phyloP scores from a whole-genome alignment of 768 basidiomycete genomes.

The Daedaleopsis nitida region DNA sequence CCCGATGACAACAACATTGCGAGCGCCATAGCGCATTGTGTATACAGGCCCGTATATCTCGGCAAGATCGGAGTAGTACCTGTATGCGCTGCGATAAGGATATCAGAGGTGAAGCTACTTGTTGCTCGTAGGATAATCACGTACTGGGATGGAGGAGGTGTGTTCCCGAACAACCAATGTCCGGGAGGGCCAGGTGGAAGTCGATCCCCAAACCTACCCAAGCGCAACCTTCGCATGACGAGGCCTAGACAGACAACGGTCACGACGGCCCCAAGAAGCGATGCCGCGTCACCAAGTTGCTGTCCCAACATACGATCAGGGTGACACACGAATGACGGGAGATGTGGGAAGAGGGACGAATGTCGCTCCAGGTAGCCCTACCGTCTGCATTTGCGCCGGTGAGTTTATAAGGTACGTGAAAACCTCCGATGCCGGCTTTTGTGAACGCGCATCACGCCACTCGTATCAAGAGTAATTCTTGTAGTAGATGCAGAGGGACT shows the following conservation, averaged over 20 bases:
- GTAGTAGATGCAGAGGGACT: too few species aligned
- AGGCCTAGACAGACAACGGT: not conserved
- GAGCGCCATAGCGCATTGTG: constrained; percentile 52
- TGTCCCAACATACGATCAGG: not conserved
- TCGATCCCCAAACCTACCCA: not conserved
- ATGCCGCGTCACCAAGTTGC: not conserved
- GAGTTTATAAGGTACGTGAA: too few species aligned
- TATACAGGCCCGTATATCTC: constrained; percentile 64
- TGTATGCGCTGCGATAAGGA: constrained; percentile 4
- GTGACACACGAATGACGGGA: too few species aligned
- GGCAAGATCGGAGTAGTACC: constrained; percentile 49
- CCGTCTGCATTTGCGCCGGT: too few species aligned
- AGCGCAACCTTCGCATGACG: not conserved
- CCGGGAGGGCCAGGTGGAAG: constrained; percentile 24
- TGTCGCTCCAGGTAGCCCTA: too few species aligned
- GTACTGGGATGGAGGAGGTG: constrained; percentile 13
- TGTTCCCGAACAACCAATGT: constrained; percentile 24
- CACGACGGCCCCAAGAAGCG: not conserved
- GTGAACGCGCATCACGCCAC: too few species aligned
- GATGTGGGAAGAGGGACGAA: too few species aligned
- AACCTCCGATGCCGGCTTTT: too few species aligned
- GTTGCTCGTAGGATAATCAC: not conserved
- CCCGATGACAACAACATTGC: constrained; percentile 46
- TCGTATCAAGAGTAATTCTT: too few species aligned
- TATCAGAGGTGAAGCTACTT: too few species aligned